Evolutionary conservation across 257 asterid genomes (phyloP).

Genomic region (Osmanthus fragrans): DNA sequence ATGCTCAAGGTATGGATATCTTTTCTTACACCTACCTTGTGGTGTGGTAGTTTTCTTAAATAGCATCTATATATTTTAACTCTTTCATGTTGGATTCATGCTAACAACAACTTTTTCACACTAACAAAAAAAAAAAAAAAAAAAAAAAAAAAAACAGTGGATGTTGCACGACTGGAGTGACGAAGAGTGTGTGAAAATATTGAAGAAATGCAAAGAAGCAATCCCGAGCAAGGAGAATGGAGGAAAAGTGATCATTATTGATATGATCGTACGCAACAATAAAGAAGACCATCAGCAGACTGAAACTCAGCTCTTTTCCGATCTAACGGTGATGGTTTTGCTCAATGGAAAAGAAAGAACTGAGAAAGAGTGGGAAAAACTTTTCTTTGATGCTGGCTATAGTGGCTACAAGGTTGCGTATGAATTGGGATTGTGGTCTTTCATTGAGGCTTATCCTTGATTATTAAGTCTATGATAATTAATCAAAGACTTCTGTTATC

Average conservation of each 20-base stretch:
- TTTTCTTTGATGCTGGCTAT: conserved; percentile 34
- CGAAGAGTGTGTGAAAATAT: conserved; percentile 25
- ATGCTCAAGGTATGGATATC: conserved; percentile 18
- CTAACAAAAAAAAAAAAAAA: too few species aligned
- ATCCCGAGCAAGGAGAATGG: conserved; percentile 14
- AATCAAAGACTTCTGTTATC: too few species aligned
- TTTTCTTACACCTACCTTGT: too few species aligned
- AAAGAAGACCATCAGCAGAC: not conserved
- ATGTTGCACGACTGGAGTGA: conserved; percentile 38
- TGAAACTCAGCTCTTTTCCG: conserved; percentile 22
- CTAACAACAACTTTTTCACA: too few species aligned
- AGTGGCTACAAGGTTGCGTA: conserved; percentile 30
- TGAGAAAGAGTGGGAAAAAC: conserved; percentile 41
- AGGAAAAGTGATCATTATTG: conserved; percentile 35
- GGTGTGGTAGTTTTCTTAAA: too few species aligned
- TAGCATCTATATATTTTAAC: too few species aligned
- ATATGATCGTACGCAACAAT: conserved; percentile 27
- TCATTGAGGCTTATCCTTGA: conserved; percentile 34
- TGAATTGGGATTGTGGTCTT: conserved; percentile 36
- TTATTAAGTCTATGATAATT: not conserved
- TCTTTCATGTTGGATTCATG: too few species aligned
- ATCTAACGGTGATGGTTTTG: conserved; percentile 31
- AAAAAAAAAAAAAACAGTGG: conserved; percentile 21
- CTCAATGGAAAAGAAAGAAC: conserved; percentile 34
- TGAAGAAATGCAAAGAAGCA: conserved; percentile 40